Base-by-base conservation (phyloP, 2,329 filamentous ascomycete genomes). In the Monosporascus sp. region DNA sequence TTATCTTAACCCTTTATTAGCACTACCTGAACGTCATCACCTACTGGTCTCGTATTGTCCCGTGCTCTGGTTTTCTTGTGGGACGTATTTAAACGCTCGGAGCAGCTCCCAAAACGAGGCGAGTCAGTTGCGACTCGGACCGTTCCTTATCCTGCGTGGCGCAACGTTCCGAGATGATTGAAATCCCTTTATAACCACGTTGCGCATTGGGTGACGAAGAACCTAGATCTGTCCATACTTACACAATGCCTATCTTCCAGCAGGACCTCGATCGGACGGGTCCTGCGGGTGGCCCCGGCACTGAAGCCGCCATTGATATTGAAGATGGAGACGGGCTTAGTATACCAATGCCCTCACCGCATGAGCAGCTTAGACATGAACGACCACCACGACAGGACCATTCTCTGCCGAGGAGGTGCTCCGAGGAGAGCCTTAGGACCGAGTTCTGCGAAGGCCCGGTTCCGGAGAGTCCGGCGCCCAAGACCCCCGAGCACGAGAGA, bases 391-490 rank as follows among this genome's bases (percentile, higher is more conserved):
- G 11, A 24, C 41, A 47, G 17, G 17, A 37, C 17, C 5, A 7
- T 51, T 26, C 43, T 17, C 52, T 70, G 48, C 51, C 53, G 40
- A 72, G 74, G 50, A 74, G 69, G 41, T 65, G 75, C 28, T 85
- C 82, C 0, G 81, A 85, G 55, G 82, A 85, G 64, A 85, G 80
- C 63, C 78, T 85, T 38, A 74, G 77, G 22, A 82, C 80, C 26
- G 82, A 86, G 31, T 69, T 85, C 9, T 85, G 82, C 61, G 82
- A 86, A 52, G 82, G 81, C 0, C 81, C 75, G 1, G 46, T 85
- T 17, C 69, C 66, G 26, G 77, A 79, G 46, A 75, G 69, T 48
- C 74, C 74, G 51, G 26, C 60, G 35, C 59, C 69, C 14, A 58
- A 52, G 35, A 67, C 69, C 1, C 70, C 70, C 5, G 68, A 70